Evolutionary conservation across 2,329 filamentous ascomycete genomes (phyloP), one percentile per base, ranked within the genome.

Genomic region (Neofusicoccum sp.): DNA sequence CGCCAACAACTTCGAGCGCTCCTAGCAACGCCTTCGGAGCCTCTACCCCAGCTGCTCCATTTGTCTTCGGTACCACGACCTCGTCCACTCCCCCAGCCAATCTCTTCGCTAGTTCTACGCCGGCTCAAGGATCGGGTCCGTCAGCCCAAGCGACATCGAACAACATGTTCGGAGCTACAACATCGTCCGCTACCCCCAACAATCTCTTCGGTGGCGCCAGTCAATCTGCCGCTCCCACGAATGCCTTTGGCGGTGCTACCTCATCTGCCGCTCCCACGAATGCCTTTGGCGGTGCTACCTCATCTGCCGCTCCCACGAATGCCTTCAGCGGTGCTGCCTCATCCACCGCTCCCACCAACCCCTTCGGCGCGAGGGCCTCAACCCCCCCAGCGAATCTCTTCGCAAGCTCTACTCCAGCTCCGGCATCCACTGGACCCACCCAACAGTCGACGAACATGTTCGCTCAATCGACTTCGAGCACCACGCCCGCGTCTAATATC

Each of bases 271-370:
- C 39, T 8, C n/a, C 39, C 8, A 44, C 11, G 8, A 36, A 11
- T 29, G 12, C 14, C 16, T 44, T 44, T 22, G 54, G 39, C 14
- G 29, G 41, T 7, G 6, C 41, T 16, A 37, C 54, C 3, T 36
- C 54, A 7, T 31, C 44, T n/a, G 31, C 56, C 16, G 56, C 56
- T 41, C 61, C 50, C 22, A n/a, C 61, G n/a, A 62, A 62, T 49
- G 11, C 43, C 3, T 62, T 62, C 39, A 50, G 60, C 31, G 28
- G 16, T 14, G 6, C 41, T 16, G 36, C 39, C 16, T 45, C 37
- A n/a, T 54, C 49, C 6, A 16, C 37, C 28, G 60, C 47, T 29
- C 48, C 60, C 3, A 33, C 29, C n/a, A 47, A 54, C 14, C 11
- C 29, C 11, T 54, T 62, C 33, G 33, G 48, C 14, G n/a, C 41